Percentiles rank a stretch among this genome's conserved stretches.
These are phyloP conservation scores for Annona squamosa DNA, from an alignment of 164 flowering plant genomes.

Conservation along the genomic window DNA sequence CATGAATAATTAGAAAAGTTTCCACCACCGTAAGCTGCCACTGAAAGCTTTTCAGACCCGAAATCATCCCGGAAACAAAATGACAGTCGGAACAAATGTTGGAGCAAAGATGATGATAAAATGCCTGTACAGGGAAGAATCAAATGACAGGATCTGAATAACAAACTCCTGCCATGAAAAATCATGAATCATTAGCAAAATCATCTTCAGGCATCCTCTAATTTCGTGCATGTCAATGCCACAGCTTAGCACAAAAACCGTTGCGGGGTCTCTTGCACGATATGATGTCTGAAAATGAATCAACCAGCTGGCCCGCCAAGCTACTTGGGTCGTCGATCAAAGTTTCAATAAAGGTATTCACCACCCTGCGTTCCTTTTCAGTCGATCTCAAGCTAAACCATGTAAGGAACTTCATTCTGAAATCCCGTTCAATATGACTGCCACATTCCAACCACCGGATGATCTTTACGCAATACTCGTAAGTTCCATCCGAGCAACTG, in stretches of 20 bases:
- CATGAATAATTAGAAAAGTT: constrained; percentile 1
- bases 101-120: constrained; percentile 12
- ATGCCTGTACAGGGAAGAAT: constrained; percentile 11
- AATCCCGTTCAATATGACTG: constrained; percentile 73
- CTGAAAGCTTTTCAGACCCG: background rate
- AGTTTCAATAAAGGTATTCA: constrained; percentile 73
- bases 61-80: constrained; percentile 4
- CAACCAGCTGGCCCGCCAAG: constrained; percentile 83
- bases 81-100: background rate
- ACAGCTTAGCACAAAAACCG: constrained; percentile 64
- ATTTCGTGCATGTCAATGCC: constrained; percentile 33
- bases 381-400: constrained; percentile 95
- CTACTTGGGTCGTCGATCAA: constrained; percentile 75
- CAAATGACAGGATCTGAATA: background rate
- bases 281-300: constrained; percentile 74
- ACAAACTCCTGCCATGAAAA: background rate
- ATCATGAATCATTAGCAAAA: background rate
- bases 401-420: constrained; percentile 78
- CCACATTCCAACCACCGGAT: constrained; percentile 81
- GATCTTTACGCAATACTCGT: constrained; percentile 84
- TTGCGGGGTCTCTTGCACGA: constrained; percentile 61
- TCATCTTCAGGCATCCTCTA: background rate
- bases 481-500: constrained; percentile 52
- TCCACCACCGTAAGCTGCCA: constrained; percentile 5
- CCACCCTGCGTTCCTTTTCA: constrained; percentile 83